phyloP scores from a whole-genome alignment of 2,329 filamentous ascomycete genomes.

The Colletotrichum falcatum region DNA sequence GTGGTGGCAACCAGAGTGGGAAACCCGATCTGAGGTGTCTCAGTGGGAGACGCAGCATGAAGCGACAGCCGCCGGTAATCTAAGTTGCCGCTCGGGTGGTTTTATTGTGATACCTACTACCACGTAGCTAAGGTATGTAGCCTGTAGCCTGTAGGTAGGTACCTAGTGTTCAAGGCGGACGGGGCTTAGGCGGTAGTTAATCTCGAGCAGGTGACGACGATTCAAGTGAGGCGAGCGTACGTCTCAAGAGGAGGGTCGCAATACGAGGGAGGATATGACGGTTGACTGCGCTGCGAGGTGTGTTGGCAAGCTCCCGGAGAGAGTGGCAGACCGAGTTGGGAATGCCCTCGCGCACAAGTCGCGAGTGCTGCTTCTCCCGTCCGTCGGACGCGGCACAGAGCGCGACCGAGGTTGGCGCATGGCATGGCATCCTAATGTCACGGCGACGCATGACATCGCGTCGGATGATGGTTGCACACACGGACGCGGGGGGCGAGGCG shows the following conservation, averaged over 20 bases:
- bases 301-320: constrained; percentile 6
- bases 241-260: background rate
- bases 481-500: background rate
- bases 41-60: constrained; percentile 17
- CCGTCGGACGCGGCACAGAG: constrained; percentile 11
- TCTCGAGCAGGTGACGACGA: constrained; percentile 2
- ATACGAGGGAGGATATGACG: background rate
- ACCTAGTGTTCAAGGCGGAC: background rate
- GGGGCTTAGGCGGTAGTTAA: background rate
- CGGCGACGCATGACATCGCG: constrained; percentile 39
- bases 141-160: too few relatives aligned
- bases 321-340: constrained; percentile 29
- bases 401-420: background rate
- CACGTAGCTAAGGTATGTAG: too few relatives aligned
- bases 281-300: constrained; percentile 24
- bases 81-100: constrained; percentile 27
- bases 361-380: constrained; percentile 8
- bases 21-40: constrained; percentile 12
- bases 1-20: constrained; percentile 12
- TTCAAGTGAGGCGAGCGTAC: constrained; percentile 25
- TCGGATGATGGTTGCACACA: constrained; percentile 17
- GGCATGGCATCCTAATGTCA: background rate
- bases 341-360: constrained; percentile 41
- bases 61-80: constrained; percentile 37
- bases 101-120: constrained; percentile 5